Base-by-base conservation (phyloP, 495 filamentous ascomycete genomes). In the Cryomyces minteri region DNA sequence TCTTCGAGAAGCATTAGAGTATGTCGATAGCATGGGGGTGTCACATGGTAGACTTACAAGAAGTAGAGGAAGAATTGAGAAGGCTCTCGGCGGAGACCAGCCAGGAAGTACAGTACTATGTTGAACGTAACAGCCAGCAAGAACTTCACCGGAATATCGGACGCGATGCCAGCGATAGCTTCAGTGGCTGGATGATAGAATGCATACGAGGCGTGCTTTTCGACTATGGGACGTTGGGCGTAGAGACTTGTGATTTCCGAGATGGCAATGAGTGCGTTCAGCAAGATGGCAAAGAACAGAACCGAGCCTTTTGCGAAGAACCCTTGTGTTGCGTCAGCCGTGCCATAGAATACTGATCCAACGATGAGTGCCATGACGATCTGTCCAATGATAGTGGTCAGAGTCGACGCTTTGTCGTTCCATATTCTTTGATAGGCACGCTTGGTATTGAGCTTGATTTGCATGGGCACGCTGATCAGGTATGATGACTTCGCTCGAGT, bases 161-260 rank as follows among this genome's bases (percentile, higher is more conserved):
- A 70, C 8, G 90, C 59, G 67, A 87, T 81, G 9, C 79, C 83
- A 1, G 84, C 71, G 34, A 88, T 66, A 1, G 84, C 80, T 64
- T 92, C 87, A n/a, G 85, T 75, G 6, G 76, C 79, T 0, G 86
- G 82, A 57, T 90, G 87, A 52, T 93, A 93, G 32, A 93, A 67
- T 7, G 86, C 86, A 57, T 90, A 93, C 44, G 75, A 74, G 45
- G 67, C 63, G 51, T 94, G 87, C 55, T 94, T 93, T 54, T 94
- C 87, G 46, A 94, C 85, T 51, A 94, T 90, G 1, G 82, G 76
- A 10, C 87, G 74, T 72, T 92, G 84, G 14, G 79, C 72, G 59
- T 84, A 93, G 4, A 92, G 69, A 8, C 55, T 68, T 41, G 74
- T 74, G 54, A 82, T 79, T 52, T 84, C 77, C 0, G 69, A 63